These are phyloP conservation scores for Mucor saturninus DNA, from an alignment of 371 early-diverging fungal genomes.

Conservation along the genomic window DNA sequence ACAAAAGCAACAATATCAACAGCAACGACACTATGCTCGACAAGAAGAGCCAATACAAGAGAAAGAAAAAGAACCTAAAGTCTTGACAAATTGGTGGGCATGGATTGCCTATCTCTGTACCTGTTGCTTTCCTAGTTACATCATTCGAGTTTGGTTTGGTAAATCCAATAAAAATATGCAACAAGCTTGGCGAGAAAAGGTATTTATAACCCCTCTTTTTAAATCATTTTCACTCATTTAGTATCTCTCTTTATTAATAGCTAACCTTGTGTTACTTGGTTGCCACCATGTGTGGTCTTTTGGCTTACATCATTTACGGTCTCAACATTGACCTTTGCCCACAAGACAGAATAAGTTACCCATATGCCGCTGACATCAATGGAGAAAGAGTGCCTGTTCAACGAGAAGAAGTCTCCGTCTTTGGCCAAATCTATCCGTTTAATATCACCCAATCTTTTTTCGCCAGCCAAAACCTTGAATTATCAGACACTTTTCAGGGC, in stretches of 20 bases:
- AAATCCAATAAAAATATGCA: slow-evolving; percentile 54
- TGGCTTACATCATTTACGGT: slow-evolving; percentile 78
- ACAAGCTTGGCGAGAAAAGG: slow-evolving; percentile 77
- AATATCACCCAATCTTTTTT: slow-evolving; percentile 40
- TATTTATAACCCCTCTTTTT: slow-evolving; percentile 11
- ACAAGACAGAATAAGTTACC: slow-evolving; percentile 20
- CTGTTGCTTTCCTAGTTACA: slow-evolving; percentile 55
- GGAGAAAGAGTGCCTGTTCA: slow-evolving; percentile 33
- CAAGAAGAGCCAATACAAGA: slow-evolving; percentile 2
- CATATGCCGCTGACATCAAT: slow-evolving; percentile 32
- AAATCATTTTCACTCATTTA: background rate
- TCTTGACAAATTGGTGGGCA: slow-evolving; percentile 52
- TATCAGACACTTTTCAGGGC: slow-evolving; percentile 49
- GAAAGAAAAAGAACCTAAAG: slow-evolving; percentile 46
- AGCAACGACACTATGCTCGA: slow-evolving; percentile 8
- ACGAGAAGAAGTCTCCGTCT: slow-evolving; percentile 43
- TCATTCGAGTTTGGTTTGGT: slow-evolving; percentile 52
- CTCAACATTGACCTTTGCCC: slow-evolving; percentile 60
- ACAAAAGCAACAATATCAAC: slow-evolving; percentile 39
- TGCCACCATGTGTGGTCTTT: slow-evolving; percentile 61
- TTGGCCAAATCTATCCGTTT: slow-evolving; percentile 50
- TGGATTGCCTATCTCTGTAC: slow-evolving; percentile 58
- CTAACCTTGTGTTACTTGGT: slow-evolving; percentile 72
- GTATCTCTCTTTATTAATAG: slow-evolving; percentile 23
- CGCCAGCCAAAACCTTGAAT: slow-evolving; percentile 31